Base-by-base conservation (phyloP, 169 alveolate species). In the Cystoisospora suis region DNA sequence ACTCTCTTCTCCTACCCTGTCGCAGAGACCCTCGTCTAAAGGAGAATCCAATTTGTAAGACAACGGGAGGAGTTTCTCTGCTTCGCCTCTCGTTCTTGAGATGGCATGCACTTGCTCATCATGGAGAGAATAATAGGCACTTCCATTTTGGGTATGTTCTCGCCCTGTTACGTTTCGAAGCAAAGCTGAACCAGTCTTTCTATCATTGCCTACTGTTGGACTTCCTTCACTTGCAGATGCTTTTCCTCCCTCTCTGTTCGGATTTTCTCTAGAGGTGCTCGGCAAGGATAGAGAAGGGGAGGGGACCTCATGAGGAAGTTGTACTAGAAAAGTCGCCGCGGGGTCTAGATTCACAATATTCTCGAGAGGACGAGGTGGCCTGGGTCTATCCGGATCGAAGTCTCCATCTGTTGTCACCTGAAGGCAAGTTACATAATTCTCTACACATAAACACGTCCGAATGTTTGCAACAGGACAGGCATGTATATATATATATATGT, bases 261-360 rank as follows among this genome's bases (percentile, higher is more conserved):
- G 38, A 7, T 27, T n/a, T 65, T 44, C 5, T 6, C 12, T 44
- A 2, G 77, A 23, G 23, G 77, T 7, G 44, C 42, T 65, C 77
- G 45, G 77, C 77, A 9, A 20, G n/a, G 61, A 20, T 12, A 20
- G 75, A 27, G 36, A 29, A 0, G n/a, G 56, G 36, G 47, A 27
- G 34, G 83, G 83, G 32, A 72, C 58, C 17, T n/a, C 53, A 27
- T 72, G 83, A 29, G 83, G 83, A 1, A 72, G 83, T 56, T 72
- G 83, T 27, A 72, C 27, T 17, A 72, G 83, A 32, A 72, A 53
- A 17, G 58, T 23, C 15, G 58, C 6, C n/a, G 83, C 83, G 32
- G 83, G 32, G 32, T 72, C 83, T 34, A 72, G 83, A 2, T n/a
- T 38, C 1, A 36, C 53, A 38, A 72, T 46, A 34, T 40, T 34